phyloP scores from a whole-genome alignment of 2,329 filamentous ascomycete species.

The Monosporascus ibericus region DNA sequence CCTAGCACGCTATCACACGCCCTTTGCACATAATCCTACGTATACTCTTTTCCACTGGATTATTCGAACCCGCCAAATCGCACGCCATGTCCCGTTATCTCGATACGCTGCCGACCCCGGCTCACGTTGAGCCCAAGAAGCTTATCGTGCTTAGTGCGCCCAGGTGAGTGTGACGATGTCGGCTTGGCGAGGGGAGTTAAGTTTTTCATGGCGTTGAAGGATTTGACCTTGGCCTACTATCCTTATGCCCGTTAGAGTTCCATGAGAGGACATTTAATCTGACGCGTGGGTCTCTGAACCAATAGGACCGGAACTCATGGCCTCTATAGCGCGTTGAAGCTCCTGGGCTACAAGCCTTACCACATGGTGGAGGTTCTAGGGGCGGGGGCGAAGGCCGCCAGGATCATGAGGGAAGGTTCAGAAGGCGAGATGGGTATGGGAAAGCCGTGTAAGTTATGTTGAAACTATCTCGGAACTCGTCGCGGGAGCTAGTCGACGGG shows the following conservation, averaged over 20 bases:
- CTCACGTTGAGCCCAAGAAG: slow-evolving; percentile 25
- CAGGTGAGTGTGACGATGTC: slow-evolving; percentile 19
- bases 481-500: neutral
- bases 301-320: slow-evolving; percentile 29
- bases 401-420: slow-evolving; percentile 24
- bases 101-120: slow-evolving; percentile 27
- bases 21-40: neutral
- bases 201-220: too few relatives aligned
- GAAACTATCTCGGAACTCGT: neutral
- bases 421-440: slow-evolving; percentile 21
- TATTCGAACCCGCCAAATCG: neutral
- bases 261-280: too few relatives aligned
- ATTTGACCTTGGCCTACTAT: too few relatives aligned
- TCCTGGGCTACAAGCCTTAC: slow-evolving; percentile 30
- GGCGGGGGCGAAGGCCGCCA: slow-evolving; percentile 14
- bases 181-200: neutral
- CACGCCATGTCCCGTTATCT: slow-evolving; percentile 27
- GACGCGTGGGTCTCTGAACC: neutral
- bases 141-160: slow-evolving; percentile 31
- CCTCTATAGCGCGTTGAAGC: slow-evolving; percentile 27
- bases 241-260: too few relatives aligned
- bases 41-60: neutral
- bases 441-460: slow-evolving; percentile 22
- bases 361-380: slow-evolving; percentile 28
- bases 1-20: slow-evolving; percentile 13